Base-by-base conservation (phyloP, 305 asterid genomes). In the Solanum hybrid region DNA sequence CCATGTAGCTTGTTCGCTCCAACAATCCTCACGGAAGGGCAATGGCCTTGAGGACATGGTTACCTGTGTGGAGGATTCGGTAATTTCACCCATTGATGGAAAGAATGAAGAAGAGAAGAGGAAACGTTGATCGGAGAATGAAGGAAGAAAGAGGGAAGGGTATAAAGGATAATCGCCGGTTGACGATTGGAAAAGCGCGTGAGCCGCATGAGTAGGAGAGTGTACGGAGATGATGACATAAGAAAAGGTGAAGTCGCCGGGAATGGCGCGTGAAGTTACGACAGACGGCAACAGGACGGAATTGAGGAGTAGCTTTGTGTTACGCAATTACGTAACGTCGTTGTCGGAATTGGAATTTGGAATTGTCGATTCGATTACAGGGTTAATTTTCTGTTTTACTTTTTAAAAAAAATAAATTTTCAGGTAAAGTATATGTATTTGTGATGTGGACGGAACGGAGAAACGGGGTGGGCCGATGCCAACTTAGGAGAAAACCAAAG, bases 11-110 rank as follows among this genome's bases (percentile, higher is more conserved):
- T 95, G 97, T 91, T 97, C 98, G 89, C 96, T 94, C 99, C 98
- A 96, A 42, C 98, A 97, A 89, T 97, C 99, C 91, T 97, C 99
- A 4, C 99, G 98, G 92, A 95, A 94, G 3, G 98, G 97, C 5
- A 93, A 90, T 19, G 94, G 94, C 78, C 98, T 92, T 12, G 95
- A 84, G 42, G 99, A 90, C 92, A 95, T 90, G 78, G 94, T 91
- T 90, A 90, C 71, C 90, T 90, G 93, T 66, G 89, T 27, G 51
- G 95, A 92, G 60, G 95, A 86, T 76, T 95, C 98, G 56, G 91
- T 93, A 73, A 95, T 88, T 91, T 95, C 99, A 42, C 92, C 99
- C 99, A 95, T 95, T 4, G 92, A 71, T 76, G 24, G 17, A 22
- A 45, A 34, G 8, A 42, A 81, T 34, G 14, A 35, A 8, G 72